Percentiles rank a stretch among this genome's conserved stretches.
Evolutionary conservation across 2,329 filamentous ascomycete genomes (phyloP).

Genomic region (Pseudopyricularia cyperi): DNA sequence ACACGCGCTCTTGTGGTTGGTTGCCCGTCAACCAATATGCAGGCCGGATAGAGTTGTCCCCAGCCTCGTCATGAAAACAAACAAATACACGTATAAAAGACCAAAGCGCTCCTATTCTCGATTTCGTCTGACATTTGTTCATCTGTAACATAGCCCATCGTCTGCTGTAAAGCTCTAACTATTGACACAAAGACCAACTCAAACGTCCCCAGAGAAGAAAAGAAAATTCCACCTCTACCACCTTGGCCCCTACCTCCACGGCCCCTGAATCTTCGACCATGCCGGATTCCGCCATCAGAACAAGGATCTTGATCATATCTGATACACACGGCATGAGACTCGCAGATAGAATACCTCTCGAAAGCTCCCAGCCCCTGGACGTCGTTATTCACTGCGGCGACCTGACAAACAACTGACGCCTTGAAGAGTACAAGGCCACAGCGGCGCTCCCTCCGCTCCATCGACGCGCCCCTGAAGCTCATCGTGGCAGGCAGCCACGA

Average conservation of each 20-base stretch:
- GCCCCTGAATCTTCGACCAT: too few relatives aligned
- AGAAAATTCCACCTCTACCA: too few relatives aligned
- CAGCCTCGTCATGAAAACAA: neutral
- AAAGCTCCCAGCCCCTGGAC: conserved; percentile 20
- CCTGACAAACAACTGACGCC: conserved; percentile 27
- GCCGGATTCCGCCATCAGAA: conserved; percentile 14
- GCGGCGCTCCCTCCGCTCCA: conserved; percentile 25
- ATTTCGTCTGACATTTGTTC: too few relatives aligned
- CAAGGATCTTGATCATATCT: conserved; percentile 28
- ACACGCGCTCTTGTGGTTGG: too few relatives aligned
- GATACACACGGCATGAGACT: conserved; percentile 26
- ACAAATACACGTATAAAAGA: neutral
- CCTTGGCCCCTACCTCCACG: too few relatives aligned
- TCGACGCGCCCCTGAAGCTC: conserved; percentile 37
- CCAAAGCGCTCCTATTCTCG: neutral
- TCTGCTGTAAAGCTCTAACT: too few relatives aligned
- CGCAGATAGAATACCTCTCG: neutral
- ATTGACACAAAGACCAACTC: too few relatives aligned
- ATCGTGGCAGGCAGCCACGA: conserved; percentile 45
- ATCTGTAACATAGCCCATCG: too few relatives aligned
- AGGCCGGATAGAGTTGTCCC: too few relatives aligned
- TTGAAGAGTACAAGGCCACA: conserved; percentile 25
- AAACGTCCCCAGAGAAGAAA: too few relatives aligned
- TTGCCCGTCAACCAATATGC: too few relatives aligned
- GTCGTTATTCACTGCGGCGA: conserved; percentile 41